Conservation (phyloP, 345 rosid species). For the Crucihimalaya himalaica region DNA sequence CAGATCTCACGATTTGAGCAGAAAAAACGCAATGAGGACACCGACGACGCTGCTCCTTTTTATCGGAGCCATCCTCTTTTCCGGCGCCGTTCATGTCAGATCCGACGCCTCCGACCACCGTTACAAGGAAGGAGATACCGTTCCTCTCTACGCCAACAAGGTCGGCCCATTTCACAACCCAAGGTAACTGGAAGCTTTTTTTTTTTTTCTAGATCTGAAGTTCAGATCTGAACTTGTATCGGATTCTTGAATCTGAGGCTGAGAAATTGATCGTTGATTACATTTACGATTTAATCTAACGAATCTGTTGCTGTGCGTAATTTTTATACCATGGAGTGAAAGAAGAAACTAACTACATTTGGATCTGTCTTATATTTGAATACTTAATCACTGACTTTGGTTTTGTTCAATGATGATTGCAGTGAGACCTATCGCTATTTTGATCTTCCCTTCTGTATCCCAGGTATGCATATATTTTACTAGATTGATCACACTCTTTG, state of each 20-base stretch:
- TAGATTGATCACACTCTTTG: too few relatives aligned
- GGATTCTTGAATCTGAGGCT: not conserved
- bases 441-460: constrained; percentile 79
- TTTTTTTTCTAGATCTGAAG: not conserved
- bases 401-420: constrained; percentile 31
- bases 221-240: constrained; percentile 27
- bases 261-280: not conserved
- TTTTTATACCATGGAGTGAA: not conserved
- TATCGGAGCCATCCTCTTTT: constrained; percentile 44
- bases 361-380: constrained; percentile 28
- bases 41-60: constrained; percentile 42
- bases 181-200: constrained; percentile 41
- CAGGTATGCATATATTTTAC: too few relatives aligned
- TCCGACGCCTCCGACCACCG: constrained; percentile 75
- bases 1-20: constrained; percentile 12
- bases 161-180: constrained; percentile 88
- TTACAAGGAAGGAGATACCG: constrained; percentile 62
- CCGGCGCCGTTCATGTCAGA: constrained; percentile 45
- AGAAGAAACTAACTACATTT: not conserved
- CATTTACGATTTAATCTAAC: not conserved
- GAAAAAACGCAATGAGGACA: constrained; percentile 28
- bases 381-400: not conserved
- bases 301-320: constrained; percentile 6
- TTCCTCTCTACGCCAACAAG: constrained; percentile 82
- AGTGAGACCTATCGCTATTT: constrained; percentile 89